Evolutionary conservation across 352 stramenopile genomes (phyloP), one percentile per base, ranked within the genome.

Genomic region (Globisporangium ultimum): DNA sequence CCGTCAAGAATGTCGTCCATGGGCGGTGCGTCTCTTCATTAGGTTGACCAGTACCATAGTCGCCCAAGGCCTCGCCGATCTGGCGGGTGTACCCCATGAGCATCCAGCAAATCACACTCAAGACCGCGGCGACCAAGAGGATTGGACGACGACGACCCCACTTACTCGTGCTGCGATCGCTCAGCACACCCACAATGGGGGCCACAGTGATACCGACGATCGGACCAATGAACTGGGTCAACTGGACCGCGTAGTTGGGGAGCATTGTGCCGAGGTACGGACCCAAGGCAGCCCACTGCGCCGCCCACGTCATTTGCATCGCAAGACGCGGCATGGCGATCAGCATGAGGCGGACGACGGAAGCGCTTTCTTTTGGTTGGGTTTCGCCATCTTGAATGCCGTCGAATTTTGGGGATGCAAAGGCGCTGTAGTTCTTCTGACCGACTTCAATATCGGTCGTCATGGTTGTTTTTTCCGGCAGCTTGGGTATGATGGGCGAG

Each of bases 251-350:
- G 64, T 72, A 89, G 4, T 53, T 66, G 0, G 78, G 73, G 8
- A 93, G 62, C 67, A 91, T 73, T 17, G 76, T 89, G 12, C 78
- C 73, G 9, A 93, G 67, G 47, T 89, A 87, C 8, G 83, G 80
- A 0, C 80, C 80, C 14, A 93, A 60, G 2, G 80, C 80, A 2
- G 80, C 79, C 83, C 83, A 91, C 51, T 93, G 80, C 41, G 83
- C 80, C 2, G 78, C 84, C 83, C 80, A 93, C 12, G 76, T 78
- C 79, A 91, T 89, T 54, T 89, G 88, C 46, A 71, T 87, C 11
- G 83, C 80, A 32, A 32, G 24, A 32, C 24, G 24, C 2, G 24
- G 24, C 24, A 32, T 32, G 24, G 24, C 24, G 24, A 32, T 32
- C 24, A 32, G 5, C 24, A 32, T 32, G 24, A 32, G 24, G 2